Evolutionary conservation across 2,329 filamentous ascomycete species (phyloP), one percentile per base, ranked within the genome.

Genomic region (Talaromyces sp.): DNA sequence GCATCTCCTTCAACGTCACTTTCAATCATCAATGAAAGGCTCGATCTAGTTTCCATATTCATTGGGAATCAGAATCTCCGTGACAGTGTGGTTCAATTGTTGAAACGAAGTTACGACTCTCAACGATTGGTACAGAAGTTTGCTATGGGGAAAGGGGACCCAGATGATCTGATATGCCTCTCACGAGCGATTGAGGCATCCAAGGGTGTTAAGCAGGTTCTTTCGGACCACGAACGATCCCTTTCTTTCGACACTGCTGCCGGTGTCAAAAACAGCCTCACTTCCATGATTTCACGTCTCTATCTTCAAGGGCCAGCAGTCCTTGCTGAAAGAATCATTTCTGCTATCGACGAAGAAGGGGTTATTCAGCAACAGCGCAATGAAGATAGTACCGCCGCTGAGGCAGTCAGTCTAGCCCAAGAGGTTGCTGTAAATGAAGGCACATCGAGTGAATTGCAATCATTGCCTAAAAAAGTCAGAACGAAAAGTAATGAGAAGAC

Each of bases 121-220:
- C 88, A 95, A 65, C 88, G 94, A 1, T 79, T 99, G 3, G 86
- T 96, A 1, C 94, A 97, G 66, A 97, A 94, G 68, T 97, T 99
- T 70, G 89, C 93, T 0, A 82, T 97, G 8, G 92, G 93, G 10
- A 85, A 90, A 57, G 94, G 93, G n/a, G 89, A 96, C 65, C 83
- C 93, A 1, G 93, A 97, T 67, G 94, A 97, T 70, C 81, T 99
- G 33, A 78, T 97, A 39, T 88, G 86, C 45, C 79, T 99, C 13
- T 90, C 90, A 1, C 87, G 83, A 61, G 96, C 94, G 0, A 89
- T 97, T 54, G 74, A 83, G 47, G 86, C 89, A 5, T 91, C 90
- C 4, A 80, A 84, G 50, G 82, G 86, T 16, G 86, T 96, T 40
- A 70, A 64, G 56, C 59, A 65, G 35, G 64, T 71, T n/a, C 52